These are phyloP conservation scores for Diophrys sp. DNA, from an alignment of 73 alveolate genomes.

Conservation along the genomic window DNA sequence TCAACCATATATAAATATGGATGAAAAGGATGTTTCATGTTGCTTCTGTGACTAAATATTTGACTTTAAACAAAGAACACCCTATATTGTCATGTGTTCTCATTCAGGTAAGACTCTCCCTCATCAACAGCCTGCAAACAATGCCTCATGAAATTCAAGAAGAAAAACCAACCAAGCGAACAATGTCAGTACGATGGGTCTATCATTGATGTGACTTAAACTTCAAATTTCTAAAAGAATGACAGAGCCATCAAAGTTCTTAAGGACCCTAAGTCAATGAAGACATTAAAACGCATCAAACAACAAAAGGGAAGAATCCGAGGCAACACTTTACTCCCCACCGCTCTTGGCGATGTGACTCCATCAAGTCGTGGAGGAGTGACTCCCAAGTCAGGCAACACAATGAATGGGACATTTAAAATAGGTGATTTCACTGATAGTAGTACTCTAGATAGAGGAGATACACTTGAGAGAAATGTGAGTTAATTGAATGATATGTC, in stretches of 20 bases:
- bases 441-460: not conserved
- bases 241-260: not conserved
- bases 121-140: not conserved
- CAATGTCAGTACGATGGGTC: not conserved
- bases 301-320: not conserved
- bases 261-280: not conserved
- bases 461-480: not conserved
- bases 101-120: not conserved
- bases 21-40: not conserved
- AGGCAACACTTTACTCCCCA: too few species aligned
- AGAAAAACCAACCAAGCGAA: not conserved
- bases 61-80: not conserved
- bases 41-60: not conserved
- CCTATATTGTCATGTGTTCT: not conserved
- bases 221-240: not conserved
- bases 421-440: not conserved
- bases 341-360: too few species aligned
- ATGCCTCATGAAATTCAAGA: not conserved
- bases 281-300: not conserved
- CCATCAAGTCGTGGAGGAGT: not conserved
- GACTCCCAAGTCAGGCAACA: not conserved
- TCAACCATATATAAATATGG: too few species aligned
- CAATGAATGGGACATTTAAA: not conserved
- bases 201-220: not conserved
- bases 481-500: not conserved